These are phyloP conservation scores for Vitellaria paradoxa DNA, from an alignment of 179 eudicot genomes.

Conservation along the genomic window DNA sequence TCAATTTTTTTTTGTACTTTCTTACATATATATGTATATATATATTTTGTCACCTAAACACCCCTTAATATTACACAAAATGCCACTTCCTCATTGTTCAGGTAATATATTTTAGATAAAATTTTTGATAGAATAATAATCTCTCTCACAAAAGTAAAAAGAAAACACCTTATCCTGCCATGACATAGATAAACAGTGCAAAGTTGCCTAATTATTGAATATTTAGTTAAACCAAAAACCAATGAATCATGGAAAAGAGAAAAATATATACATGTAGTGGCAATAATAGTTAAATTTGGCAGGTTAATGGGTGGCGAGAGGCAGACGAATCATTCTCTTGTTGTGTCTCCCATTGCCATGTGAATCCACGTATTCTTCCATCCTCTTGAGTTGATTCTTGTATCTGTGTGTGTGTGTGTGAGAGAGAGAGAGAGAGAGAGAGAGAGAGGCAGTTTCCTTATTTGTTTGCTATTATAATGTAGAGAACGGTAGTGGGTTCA, in stretches of 20 bases:
- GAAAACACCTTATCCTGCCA: background rate
- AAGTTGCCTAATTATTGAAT: conserved; percentile 8
- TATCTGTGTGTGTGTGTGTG: background rate
- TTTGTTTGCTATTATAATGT: conserved; percentile 18
- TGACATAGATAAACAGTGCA: background rate
- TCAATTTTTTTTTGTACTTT: too few relatives aligned
- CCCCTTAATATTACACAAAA: too few relatives aligned
- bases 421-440: conserved; percentile 6
- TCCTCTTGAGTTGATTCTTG: background rate
- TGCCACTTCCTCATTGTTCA: too few relatives aligned
- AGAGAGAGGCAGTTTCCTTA: conserved; percentile 22
- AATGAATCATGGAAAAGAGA: conserved; percentile 1
- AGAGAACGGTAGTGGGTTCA: conserved; percentile 19
- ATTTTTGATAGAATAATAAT: too few relatives aligned
- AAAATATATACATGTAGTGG: background rate
- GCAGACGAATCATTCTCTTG: conserved; percentile 20
- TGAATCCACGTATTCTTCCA: conserved; percentile 22
- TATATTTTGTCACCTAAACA: too few relatives aligned
- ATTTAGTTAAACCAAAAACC: conserved; percentile 1
- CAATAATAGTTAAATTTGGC: conserved; percentile 7
- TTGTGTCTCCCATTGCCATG: conserved; percentile 23
- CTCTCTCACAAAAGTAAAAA: too few relatives aligned
- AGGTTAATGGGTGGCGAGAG: conserved; percentile 3
- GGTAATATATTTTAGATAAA: background rate
- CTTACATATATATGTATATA: too few relatives aligned